phyloP scores from a whole-genome alignment of 2,329 filamentous ascomycete genomes.

The Botryotinia globosa region DNA sequence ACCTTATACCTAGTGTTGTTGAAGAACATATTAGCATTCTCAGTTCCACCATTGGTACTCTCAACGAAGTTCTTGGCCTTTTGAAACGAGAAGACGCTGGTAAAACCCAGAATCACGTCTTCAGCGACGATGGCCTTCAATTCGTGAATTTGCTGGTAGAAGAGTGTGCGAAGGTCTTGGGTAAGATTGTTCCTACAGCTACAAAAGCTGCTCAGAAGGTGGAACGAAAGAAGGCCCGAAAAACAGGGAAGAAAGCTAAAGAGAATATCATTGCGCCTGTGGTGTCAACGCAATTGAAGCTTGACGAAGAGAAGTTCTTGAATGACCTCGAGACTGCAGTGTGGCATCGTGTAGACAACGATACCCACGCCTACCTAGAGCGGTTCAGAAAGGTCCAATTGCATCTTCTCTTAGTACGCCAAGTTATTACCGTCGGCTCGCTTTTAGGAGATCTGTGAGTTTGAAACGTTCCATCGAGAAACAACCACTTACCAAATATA shows the following conservation, averaged over 20 bases:
- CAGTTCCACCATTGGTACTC: conserved; percentile 25
- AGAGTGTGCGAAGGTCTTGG: conserved; percentile 28
- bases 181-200: conserved; percentile 23
- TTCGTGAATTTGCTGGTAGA: conserved; percentile 28
- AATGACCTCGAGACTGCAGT: conserved; percentile 26
- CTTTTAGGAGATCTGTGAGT: conserved; percentile 30
- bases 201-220: conserved; percentile 21
- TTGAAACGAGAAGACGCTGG: conserved; percentile 24
- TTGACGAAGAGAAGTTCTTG: conserved; percentile 27
- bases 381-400: conserved; percentile 30
- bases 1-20: conserved; percentile 16
- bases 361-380: conserved; percentile 18
- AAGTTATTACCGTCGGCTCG: conserved; percentile 28
- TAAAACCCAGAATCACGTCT: conserved; percentile 20
- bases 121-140: conserved; percentile 29
- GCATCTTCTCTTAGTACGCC: conserved; percentile 31
- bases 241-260: conserved; percentile 13
- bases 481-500: conserved; percentile 18
- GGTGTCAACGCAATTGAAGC: conserved; percentile 16
- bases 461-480: background rate
- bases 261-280: conserved; percentile 11
- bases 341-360: conserved; percentile 18
- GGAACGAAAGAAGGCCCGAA: conserved; percentile 25
- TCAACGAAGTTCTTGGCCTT: conserved; percentile 26
- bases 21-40: conserved; percentile 27